Evolutionary conservation across 176 grass and related monocot genomes (phyloP).

Genomic region (Oryza longistaminata): DNA sequence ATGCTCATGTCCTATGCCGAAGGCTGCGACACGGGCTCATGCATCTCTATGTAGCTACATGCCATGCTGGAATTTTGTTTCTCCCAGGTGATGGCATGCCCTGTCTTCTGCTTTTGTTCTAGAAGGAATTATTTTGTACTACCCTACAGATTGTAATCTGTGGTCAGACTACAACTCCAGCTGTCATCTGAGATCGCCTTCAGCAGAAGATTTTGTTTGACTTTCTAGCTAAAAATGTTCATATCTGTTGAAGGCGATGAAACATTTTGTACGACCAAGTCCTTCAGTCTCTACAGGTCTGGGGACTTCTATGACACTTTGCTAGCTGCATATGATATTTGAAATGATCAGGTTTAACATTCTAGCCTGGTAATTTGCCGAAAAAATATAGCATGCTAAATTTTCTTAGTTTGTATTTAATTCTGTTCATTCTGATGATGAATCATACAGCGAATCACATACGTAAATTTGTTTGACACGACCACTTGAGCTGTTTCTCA

Average conservation of each 20-base stretch:
- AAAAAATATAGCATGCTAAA: neutral
- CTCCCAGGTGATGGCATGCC: neutral
- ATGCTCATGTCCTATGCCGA: neutral
- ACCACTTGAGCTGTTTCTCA: neutral
- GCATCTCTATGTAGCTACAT: neutral
- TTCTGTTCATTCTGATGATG: neutral
- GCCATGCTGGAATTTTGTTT: neutral
- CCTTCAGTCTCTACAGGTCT: neutral
- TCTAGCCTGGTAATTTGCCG: neutral
- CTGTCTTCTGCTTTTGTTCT: slow-evolving; percentile 13
- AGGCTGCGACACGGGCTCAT: neutral
- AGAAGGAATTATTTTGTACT: neutral
- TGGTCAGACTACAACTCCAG: neutral
- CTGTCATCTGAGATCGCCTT: neutral
- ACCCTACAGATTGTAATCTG: neutral
- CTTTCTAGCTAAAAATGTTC: neutral
- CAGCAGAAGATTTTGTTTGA: neutral
- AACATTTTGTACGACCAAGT: neutral
- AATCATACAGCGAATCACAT: neutral
- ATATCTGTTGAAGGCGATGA: neutral
- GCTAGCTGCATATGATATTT: neutral
- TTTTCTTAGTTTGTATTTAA: neutral
- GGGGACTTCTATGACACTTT: neutral
- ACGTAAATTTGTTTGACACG: too few relatives aligned
- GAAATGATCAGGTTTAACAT: neutral